phyloP scores from a whole-genome alignment of 768 basidiomycete species.

The Serendipita sp. region DNA sequence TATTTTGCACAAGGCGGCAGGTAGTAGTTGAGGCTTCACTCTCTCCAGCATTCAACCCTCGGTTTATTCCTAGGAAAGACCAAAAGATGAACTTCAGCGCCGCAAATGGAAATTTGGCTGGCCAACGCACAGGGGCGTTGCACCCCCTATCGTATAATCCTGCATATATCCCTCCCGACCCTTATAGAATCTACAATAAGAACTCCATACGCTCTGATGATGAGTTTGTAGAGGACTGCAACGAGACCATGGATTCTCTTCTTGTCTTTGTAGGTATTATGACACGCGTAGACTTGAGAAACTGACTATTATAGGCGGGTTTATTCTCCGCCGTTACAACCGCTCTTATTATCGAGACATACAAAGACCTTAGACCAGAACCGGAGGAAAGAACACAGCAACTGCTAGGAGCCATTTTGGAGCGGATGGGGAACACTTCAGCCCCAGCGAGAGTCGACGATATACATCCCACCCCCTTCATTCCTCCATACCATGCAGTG shows the following conservation, averaged over 20 bases:
- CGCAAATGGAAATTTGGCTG: too few species aligned
- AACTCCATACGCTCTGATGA: too few species aligned
- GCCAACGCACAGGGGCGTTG: too few species aligned
- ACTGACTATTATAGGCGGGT: constrained; percentile 14
- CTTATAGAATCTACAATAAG: too few species aligned
- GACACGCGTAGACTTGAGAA: not conserved
- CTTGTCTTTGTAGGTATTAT: constrained; percentile 1
- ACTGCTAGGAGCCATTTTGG: not conserved
- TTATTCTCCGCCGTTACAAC: constrained; percentile 18
- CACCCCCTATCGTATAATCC: too few species aligned
- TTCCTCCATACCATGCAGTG: constrained; percentile 23
- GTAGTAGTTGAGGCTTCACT: too few species aligned
- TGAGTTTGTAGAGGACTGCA: too few species aligned
- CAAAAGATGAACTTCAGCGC: too few species aligned
- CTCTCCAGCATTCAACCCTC: too few species aligned
- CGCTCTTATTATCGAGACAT: constrained; percentile 16
- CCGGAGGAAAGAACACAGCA: constrained; percentile 2
- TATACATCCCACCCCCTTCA: not conserved
- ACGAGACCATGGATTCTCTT: constrained; percentile 1
- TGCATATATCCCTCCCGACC: too few species aligned
- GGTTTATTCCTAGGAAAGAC: too few species aligned
- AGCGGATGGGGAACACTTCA: not conserved
- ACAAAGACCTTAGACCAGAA: constrained; percentile 12
- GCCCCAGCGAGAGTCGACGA: not conserved
- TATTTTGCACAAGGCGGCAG: too few species aligned